Conservation (phyloP, 2,329 filamentous ascomycete species). For the Botrytis tulipae region DNA sequence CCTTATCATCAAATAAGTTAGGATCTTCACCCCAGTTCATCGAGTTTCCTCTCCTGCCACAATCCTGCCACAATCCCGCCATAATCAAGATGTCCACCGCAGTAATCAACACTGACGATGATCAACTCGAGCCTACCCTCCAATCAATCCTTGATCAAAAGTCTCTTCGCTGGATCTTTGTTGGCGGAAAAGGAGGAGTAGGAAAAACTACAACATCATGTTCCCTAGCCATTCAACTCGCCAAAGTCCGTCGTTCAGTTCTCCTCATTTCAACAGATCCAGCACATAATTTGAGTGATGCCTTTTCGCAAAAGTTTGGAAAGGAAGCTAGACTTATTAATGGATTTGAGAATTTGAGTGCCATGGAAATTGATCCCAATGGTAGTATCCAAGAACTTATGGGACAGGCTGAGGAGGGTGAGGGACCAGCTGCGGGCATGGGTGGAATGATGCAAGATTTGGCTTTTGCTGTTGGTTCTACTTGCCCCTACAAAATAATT, state of each 20-base stretch:
- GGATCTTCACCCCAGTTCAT: neutral
- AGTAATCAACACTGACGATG: constrained; percentile 60
- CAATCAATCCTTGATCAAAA: constrained; percentile 95
- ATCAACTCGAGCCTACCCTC: constrained; percentile 85
- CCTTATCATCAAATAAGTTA: neutral
- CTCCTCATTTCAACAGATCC: constrained; percentile 98
- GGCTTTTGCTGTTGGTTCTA: constrained; percentile 75
- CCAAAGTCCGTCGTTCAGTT: constrained; percentile 90
- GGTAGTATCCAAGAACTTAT: constrained; percentile 95
- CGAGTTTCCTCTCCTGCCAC: neutral
- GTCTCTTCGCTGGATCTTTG: constrained; percentile 96
- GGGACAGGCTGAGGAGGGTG: constrained; percentile 69
- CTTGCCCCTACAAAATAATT: constrained; percentile 4
- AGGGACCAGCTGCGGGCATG: constrained; percentile 71
- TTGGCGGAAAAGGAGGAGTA: constrained; percentile 96
- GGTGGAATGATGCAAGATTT: constrained; percentile 99
- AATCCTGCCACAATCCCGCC: neutral
- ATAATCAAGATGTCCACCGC: constrained; percentile 42
- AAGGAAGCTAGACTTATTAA: constrained; percentile 94
- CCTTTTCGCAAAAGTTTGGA: constrained; percentile 98
- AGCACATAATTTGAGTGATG: constrained; percentile 95
- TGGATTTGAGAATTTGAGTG: constrained; percentile 89
- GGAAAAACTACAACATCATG: constrained; percentile 99
- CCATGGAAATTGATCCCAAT: constrained; percentile 99
- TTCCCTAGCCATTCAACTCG: constrained; percentile 95